Base-by-base conservation (phyloP, 306 rosid genomes). In the Gynostemma pentaphyllum region DNA sequence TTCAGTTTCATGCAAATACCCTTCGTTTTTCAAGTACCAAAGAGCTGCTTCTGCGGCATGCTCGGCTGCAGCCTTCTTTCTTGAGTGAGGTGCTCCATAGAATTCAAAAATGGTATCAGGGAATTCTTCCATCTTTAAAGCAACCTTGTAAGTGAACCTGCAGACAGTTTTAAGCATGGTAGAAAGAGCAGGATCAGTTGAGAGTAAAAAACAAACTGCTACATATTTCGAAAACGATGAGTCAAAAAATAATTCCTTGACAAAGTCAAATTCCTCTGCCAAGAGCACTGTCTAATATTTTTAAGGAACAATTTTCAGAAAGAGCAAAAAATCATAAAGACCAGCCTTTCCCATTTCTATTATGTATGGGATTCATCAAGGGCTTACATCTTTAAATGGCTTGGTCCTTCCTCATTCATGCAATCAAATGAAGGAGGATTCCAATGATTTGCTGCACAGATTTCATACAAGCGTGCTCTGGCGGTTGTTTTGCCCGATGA, bases 1-100 rank as follows among this genome's bases (percentile, higher is more conserved):
- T 1, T 39, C 32, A 21, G 40, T 40, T n/a, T 42, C 39, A 48
- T 5, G 32, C 67, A 75, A 37, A 62, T 76, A 86, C 5, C 94
- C 96, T 68, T 30, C 41, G 50, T 79, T 49, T 72, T 69, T 26
- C 57, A 92, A 77, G 86, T 74, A 81, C 98, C 98, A 88, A 53
- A 88, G 69, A 34, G 86, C 95, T 51, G 81, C 95, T 77, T 86
- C 90, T 19, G 96, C 95, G 0, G 96, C 96, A 73, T 74, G 67
- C 79, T 92, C 95, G 4, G 80, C 80, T 5, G 99, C 96, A 21
- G 79, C 84, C 66, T 82, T 88, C 87, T 88, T 92, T 48, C 52
- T 92, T 12, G 18, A 3, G 42, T 42, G 72, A 5, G 95, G 75
- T 52, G 67, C 67, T 42, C 99, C 83, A 23, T 64, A n/a, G 70